Evolutionary conservation across 495 filamentous ascomycete species (phyloP), one percentile per base, ranked within the genome.

Genomic region (Trypethelium eluteriae): DNA sequence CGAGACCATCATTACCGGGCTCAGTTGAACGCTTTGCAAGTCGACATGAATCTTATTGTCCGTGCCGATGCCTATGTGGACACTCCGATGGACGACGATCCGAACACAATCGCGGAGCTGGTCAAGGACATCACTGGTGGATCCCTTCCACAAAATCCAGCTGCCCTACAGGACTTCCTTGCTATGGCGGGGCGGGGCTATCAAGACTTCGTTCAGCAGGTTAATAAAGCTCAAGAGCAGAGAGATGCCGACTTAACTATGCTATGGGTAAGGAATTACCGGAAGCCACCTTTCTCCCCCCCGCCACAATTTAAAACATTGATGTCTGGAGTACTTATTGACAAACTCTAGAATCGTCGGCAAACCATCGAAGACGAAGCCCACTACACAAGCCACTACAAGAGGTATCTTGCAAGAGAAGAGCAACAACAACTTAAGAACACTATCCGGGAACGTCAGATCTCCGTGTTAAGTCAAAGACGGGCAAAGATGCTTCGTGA

Each of bases 21-120:
- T 70, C 91, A 97, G 75, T 82, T 98, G 4, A 86, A 92, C 67
- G 88, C 88, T 61, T 82, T 97, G 2, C 93, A 97, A 75, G 86
- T 88, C 66, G 95, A 98, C 73, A 92, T 95, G 74, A 89, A 84
- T 63, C 84, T 96, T 9, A 89, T 98, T 72, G 85, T 89, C 70
- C 85, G 86, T 70, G 88, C 93, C 53, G 86, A 96, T 70, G 89
- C 89, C 0, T 95, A 94, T 69, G 79, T 81, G 14, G 82, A 88
- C 62, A 82, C 83, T 32, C 86, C 90, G 35, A 80, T 97, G 5
- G 86, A 91, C 32, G 87, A 90, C 69, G 83, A 84, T 35, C 83
- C 85, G 5, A 82, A 85, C 38, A 88, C 89, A 34, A 84, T 90
- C 67, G 82, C 85, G 39, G 77, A 82, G 16, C 77, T 90, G 72